Percentiles rank a stretch among this genome's conserved stretches.
phyloP scores from a whole-genome alignment of 225 moss, liverwort and hornwort genomes.

The Straminergon stramineum region DNA sequence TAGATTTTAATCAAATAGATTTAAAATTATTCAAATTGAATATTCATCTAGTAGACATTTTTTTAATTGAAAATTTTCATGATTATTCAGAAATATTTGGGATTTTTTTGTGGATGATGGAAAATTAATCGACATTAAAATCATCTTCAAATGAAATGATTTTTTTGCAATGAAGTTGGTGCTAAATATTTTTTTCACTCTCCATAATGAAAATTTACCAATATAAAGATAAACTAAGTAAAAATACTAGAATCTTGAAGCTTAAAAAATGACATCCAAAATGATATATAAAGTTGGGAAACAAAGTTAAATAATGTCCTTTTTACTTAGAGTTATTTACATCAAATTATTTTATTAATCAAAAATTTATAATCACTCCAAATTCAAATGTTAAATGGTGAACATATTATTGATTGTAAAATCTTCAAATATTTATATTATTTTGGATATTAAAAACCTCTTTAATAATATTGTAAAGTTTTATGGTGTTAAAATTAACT shows the following conservation, averaged over 20 bases:
- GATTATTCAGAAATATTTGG: neutral
- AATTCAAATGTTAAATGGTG: rapidly evolving
- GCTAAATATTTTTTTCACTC: neutral
- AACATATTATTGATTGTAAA: neutral
- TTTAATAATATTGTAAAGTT: neutral
- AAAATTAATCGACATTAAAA: neutral
- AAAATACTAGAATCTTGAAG: neutral
- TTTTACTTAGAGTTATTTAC: rapidly evolving
- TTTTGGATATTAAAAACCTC: neutral
- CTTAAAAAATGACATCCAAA: neutral
- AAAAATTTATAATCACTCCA: neutral
- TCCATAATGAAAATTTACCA: neutral
- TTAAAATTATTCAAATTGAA: neutral
- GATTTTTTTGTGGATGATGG: neutral
- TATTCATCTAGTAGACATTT: rapidly evolving
- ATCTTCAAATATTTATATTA: neutral
- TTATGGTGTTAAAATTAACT: neutral
- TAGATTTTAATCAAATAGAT: neutral
- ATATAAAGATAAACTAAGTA: neutral
- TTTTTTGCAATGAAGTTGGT: neutral
- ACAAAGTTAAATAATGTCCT: neutral
- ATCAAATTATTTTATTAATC: neutral
- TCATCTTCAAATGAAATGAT: neutral
- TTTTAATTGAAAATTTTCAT: neutral
- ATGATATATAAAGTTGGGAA: neutral